Conservation (phyloP, 2,329 filamentous ascomycete species). For the Microcyclospora tardicrescens region DNA sequence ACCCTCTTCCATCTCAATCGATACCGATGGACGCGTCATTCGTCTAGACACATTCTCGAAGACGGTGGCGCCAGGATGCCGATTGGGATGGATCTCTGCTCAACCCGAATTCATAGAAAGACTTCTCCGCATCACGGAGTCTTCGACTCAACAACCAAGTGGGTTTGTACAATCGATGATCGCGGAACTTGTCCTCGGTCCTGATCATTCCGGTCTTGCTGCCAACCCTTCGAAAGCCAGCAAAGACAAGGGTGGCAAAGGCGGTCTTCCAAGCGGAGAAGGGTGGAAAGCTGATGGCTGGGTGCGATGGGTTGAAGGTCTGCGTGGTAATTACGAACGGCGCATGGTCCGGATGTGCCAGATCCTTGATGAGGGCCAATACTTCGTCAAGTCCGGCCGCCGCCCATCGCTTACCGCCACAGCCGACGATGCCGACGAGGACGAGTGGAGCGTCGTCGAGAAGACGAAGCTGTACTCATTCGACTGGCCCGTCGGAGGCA, state of each 20-base stretch:
- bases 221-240: slow-evolving; percentile 7
- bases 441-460: slow-evolving; percentile 63
- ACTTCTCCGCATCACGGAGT: slow-evolving; percentile 60
- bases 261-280: slow-evolving; percentile 38
- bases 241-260: slow-evolving; percentile 28
- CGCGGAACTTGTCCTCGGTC: slow-evolving; percentile 62
- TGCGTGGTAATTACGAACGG: slow-evolving; percentile 71
- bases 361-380: slow-evolving; percentile 55
- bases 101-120: slow-evolving; percentile 68
- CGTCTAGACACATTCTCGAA: slow-evolving; percentile 91
- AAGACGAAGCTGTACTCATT: slow-evolving; percentile 66
- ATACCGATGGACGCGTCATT: slow-evolving; percentile 75
- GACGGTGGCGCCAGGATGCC: slow-evolving; percentile 77
- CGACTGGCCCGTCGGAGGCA: slow-evolving; percentile 69
- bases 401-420: slow-evolving; percentile 21
- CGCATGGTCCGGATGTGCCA: slow-evolving; percentile 71
- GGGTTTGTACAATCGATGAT: slow-evolving; percentile 82
- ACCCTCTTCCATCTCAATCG: slow-evolving; percentile 69
- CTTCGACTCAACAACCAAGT: slow-evolving; percentile 68
- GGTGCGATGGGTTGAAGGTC: slow-evolving; percentile 80
- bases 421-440: slow-evolving; percentile 23
- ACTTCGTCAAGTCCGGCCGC: slow-evolving; percentile 50
- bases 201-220: slow-evolving; percentile 42
- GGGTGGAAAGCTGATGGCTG: slow-evolving; percentile 75
- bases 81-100: slow-evolving; percentile 80